Evolutionary conservation across 805 yeast genomes (phyloP), one percentile per base, ranked within the genome.

Genomic region (Metschnikowia shivogae): DNA sequence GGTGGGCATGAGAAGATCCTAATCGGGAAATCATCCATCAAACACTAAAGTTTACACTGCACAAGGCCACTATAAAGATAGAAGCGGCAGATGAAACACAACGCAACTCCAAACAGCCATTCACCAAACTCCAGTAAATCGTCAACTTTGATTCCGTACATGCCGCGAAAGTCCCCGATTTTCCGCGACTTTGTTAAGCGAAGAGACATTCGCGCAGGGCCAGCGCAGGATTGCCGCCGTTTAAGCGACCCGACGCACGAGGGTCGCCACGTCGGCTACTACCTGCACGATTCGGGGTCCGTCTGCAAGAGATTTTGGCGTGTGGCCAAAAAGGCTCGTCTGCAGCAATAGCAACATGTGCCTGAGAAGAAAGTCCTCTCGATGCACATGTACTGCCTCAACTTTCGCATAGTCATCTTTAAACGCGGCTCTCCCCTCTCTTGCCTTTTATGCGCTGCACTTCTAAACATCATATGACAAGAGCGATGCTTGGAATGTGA

Each of bases 171-270:
- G 13, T 29, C 6, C 6, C 13, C 12, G 13, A 29, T 5, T 11
- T n/a, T 7, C 31, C 13, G 12, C 13, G 2, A 12, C 37, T 34
- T 34, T 6, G 14, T 36, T 36, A 36, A 36, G 30, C 38, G 38
- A 36, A 36, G 9, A 24, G 26, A 10, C 13, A 13, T 24, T 28
- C 17, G 30, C 38, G 38, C 38, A 36, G 38, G 38, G 38, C 20
- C 24, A 24, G 20, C 38, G 38, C 38, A 14, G 38, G 38, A 36
- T 36, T 36, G 30, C 38, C 38, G 31, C 30, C 38, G 38, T 7
- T 10, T 28, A 17, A 19, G 39, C 33, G 39, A 28, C 32, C 5
- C 24, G 32, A 28, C 30, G 33, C 32, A 27, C 17, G 14, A 5
- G 4, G 27, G 31, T 17, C 33, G 24, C 13, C 33, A 36, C 28